Percentiles rank a stretch among this genome's conserved stretches.
These are phyloP conservation scores for Madurella mycetomatis DNA, from an alignment of 2,329 filamentous ascomycete species.

Conservation along the genomic window DNA sequence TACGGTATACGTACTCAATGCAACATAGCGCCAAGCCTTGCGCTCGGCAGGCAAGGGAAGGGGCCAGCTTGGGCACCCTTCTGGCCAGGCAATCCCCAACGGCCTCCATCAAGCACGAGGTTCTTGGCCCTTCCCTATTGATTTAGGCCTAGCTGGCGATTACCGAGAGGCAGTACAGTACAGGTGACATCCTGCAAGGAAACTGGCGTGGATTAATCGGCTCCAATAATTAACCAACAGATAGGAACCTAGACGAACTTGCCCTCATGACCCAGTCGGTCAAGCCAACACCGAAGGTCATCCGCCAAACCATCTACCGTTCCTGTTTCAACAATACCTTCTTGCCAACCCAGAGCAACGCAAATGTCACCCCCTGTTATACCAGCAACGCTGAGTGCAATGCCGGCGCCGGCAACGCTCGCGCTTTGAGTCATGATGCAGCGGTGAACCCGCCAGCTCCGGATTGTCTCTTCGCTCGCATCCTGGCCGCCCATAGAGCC, in stretches of 20 bases:
- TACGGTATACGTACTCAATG: too few species aligned
- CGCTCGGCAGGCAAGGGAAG: too few species aligned
- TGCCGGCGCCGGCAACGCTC: conserved; percentile 38
- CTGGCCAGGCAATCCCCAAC: too few species aligned
- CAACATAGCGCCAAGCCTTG: too few species aligned
- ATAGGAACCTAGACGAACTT: not conserved
- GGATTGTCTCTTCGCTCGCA: not conserved
- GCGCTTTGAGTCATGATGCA: conserved; percentile 48
- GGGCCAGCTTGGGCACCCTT: too few species aligned
- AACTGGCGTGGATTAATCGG: too few species aligned
- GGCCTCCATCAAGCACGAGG: too few species aligned
- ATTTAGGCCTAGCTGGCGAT: too few species aligned
- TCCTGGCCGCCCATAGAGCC: conserved; percentile 35
- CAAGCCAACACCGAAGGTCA: conserved; percentile 35
- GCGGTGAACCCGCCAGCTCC: conserved; percentile 38
- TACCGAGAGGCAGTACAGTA: too few species aligned
- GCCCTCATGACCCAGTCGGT: conserved; percentile 4
- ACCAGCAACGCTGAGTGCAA: conserved; percentile 46
- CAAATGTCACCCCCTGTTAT: conserved; percentile 38
- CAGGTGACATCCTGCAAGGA: too few species aligned
- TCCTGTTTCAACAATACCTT: conserved; percentile 37
- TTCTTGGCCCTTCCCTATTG: too few species aligned
- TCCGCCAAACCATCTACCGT: conserved; percentile 35
- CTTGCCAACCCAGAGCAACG: conserved; percentile 46
- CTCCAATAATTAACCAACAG: too few species aligned